Evolutionary conservation across 2,329 filamentous ascomycete genomes (phyloP).

Genomic region (Trichoderma sp.): DNA sequence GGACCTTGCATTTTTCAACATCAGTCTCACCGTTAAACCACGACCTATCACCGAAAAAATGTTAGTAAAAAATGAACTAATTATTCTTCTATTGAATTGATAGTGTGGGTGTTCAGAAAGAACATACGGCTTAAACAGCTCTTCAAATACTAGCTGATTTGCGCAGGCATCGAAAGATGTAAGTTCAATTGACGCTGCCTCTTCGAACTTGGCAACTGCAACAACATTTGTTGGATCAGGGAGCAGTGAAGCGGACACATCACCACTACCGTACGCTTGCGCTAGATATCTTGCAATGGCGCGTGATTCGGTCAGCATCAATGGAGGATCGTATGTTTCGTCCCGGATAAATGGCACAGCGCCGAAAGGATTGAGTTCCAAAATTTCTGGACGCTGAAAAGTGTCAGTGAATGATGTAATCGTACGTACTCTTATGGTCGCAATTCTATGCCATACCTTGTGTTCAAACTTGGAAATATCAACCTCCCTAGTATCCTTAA

Average conservation of each 20-base stretch:
- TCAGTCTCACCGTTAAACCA: neutral
- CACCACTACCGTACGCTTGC: neutral
- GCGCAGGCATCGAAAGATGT: neutral
- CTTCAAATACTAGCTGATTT: neutral
- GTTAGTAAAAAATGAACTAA: neutral
- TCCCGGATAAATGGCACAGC: conserved; percentile 4
- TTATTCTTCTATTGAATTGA: too few relatives aligned
- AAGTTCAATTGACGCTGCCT: conserved; percentile 3
- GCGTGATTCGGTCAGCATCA: neutral
- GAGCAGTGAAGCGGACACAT: neutral
- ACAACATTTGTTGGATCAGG: neutral
- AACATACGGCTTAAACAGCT: neutral
- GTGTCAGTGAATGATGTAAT: neutral
- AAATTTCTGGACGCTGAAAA: neutral
- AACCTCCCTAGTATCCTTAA: conserved; percentile 1
- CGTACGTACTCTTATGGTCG: accelerated
- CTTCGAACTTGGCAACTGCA: neutral
- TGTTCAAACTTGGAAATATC: conserved; percentile 2
- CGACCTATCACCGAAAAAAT: neutral
- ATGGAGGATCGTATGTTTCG: neutral
- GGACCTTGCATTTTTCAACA: neutral
- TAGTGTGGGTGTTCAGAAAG: neutral
- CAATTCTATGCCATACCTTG: neutral
- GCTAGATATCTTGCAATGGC: conserved; percentile 1
- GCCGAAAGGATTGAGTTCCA: neutral